Evolutionary conservation across 169 alveolate genomes (phyloP).

Genomic region (Babesia microti): DNA sequence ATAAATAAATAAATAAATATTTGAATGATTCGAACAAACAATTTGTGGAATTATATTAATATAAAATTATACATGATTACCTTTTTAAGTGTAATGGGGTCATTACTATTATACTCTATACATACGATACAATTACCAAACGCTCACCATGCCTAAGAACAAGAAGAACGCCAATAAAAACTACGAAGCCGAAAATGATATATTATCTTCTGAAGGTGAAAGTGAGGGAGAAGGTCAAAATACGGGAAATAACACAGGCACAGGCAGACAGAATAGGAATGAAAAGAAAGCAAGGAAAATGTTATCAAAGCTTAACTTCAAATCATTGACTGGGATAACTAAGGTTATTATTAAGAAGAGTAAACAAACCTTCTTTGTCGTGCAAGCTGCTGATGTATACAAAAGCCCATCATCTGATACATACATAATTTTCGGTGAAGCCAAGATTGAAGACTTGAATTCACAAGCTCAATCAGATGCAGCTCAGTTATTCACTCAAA

Average conservation of each 20-base stretch:
- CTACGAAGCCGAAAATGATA: conserved; percentile 37
- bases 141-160: conserved; percentile 32
- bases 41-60: too few species aligned
- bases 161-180: conserved; percentile 27
- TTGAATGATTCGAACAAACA: too few species aligned
- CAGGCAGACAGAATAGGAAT: conserved; percentile 71
- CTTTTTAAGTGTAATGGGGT: too few species aligned
- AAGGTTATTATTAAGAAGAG: conserved; percentile 84
- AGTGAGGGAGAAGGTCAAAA: too few species aligned
- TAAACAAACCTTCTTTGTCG: conserved; percentile 78
- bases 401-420: conserved; percentile 82
- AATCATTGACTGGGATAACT: conserved; percentile 77
- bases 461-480: conserved; percentile 53
- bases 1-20: too few species aligned
- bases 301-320: conserved; percentile 82
- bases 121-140: too few species aligned
- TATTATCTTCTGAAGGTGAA: too few species aligned
- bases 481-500: conserved; percentile 52
- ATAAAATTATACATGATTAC: too few species aligned
- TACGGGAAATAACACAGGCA: conserved; percentile 7
- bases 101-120: too few species aligned
- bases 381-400: conserved; percentile 87
- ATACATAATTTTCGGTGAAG: conserved; percentile 91
- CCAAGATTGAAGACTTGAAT: conserved; percentile 82
- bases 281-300: conserved; percentile 90